Base-by-base conservation (phyloP, 345 rosid genomes). In the Linum lewisii region DNA sequence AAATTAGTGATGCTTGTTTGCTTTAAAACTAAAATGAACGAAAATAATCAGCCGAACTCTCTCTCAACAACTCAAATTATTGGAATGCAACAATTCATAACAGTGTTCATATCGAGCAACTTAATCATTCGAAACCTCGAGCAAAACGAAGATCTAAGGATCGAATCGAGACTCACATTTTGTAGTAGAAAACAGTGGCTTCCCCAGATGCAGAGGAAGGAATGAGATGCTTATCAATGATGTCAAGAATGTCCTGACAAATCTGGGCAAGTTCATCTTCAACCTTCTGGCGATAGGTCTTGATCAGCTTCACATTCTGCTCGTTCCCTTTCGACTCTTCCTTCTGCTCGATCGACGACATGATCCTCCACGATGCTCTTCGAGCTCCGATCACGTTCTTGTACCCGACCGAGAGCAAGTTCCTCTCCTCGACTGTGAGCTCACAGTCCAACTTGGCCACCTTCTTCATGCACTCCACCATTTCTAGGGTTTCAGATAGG, bases 331-430 rank as follows among this genome's bases (percentile, higher is more conserved):
- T 88, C 0, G 92, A 79, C 74, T 91, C 98, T 69, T 91, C 98
- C 76, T 86, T 92, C 76, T 92, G 98, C 74, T 86, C 92, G 24
- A 92, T 92, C 0, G 98, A 92, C 47, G 98, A 88, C 98, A 92
- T 88, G 44, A 92, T 92, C 50, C 98, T 80, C 98, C 98, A 91
- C 0, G 98, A 91, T 45, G 98, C 98, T 51, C 98, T 64, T 65
- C 98, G 72, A 8, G 96, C 96, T 6, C 96, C 96, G 14, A 92
- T 92, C 52, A 93, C 99, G 63, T 86, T 86, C 62, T 88, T 93
- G 82, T 93, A 93, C 11, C 97, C 99, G 21, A 93, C 97, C 0
- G 99, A 93, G 5, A 93, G 84, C 9, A 93, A 85, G 73, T 93
- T 93, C 82, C 99, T 84, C 81, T 93, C 99, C 73, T 93, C 99